Percentiles rank a stretch among this genome's conserved stretches.
These are phyloP conservation scores for Candida sojae DNA, from an alignment of 1,139 yeast species.

Conservation along the genomic window DNA sequence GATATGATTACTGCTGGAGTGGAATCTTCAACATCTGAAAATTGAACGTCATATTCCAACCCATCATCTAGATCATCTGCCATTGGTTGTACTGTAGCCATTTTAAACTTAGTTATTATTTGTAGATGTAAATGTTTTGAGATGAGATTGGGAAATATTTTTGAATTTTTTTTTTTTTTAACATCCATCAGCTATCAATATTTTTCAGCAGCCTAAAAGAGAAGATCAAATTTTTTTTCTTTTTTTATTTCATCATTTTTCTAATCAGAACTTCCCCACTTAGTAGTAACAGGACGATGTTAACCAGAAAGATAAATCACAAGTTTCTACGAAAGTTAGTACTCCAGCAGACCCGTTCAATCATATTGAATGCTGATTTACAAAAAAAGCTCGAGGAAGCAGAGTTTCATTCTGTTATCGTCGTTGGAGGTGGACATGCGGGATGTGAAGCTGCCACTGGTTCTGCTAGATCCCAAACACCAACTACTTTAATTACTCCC, in stretches of 20 bases:
- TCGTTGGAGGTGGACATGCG: slow-evolving; percentile 98
- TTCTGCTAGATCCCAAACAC: slow-evolving; percentile 79
- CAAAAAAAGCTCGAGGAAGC: slow-evolving; percentile 27
- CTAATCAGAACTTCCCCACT: background rate
- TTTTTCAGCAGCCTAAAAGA: too few species aligned
- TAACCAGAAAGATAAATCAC: background rate
- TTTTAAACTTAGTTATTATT: background rate
- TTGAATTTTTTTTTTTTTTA: background rate
- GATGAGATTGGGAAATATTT: slow-evolving; percentile 2
- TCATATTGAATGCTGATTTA: slow-evolving; percentile 41
- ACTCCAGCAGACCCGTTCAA: slow-evolving; percentile 18
- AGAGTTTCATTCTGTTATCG: slow-evolving; percentile 67
- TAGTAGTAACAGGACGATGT: slow-evolving; percentile 1
- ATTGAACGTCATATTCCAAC: slow-evolving; percentile 54
- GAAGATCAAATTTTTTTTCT: background rate
- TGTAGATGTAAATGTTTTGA: background rate
- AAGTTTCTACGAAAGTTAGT: background rate
- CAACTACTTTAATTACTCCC: slow-evolving; percentile 80
- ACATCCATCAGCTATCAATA: background rate
- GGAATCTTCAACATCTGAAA: slow-evolving; percentile 18
- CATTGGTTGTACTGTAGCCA: slow-evolving; percentile 9
- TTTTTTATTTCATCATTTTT: background rate
- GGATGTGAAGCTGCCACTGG: slow-evolving; percentile 98
- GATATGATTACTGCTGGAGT: slow-evolving; percentile 16
- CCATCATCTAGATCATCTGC: slow-evolving; percentile 72